Base-by-base conservation (phyloP, 768 basidiomycete species). In the Candolleomyces eurysporus region DNA sequence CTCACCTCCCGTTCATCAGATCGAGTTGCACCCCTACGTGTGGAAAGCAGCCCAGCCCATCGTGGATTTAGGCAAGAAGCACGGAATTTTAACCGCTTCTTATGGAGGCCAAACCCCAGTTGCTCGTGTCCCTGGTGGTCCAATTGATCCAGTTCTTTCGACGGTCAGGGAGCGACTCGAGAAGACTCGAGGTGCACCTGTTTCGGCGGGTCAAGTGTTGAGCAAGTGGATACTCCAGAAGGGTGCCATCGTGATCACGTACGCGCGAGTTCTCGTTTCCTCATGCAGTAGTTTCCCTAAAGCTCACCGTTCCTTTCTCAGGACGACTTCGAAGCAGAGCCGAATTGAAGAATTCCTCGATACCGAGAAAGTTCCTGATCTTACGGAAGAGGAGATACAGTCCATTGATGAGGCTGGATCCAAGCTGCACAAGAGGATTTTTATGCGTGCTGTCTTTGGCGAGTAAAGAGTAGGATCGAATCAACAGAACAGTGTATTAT, bases 21-120 rank as follows among this genome's bases (percentile, higher is more conserved):
- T 91, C 53, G 79, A 81, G 61, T 74, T 91, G 36, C 87, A 90
- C 68, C 89, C 91, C 11, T 91, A 90, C 69, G 83, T 89, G 57
- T 87, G 85, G 76, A 80, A 83, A 39, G 77, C 82, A 19, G 82
- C 82, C 45, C 80, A 84, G 63, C 80, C 80, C 4, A 76, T 88
- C 42, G 74, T 89, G 58, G 78, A 82, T 39, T 82, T 81, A 59
- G 75, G 82, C 63, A 72, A 77, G 31, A 76, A 86, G 64, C 78
- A 87, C 59, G 83, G 83, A 16, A 88, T 91, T 64, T 83, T 85
- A 58, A 78, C 83, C 39, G 86, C 86, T 60, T 87, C 85, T 0
- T 92, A 89, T 68, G 83, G 86, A 50, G 85, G 87, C 36, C 79
- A 87, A 61, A 73, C 83, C 49, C 71, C 78, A 8, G 63, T 81